Evolutionary conservation across 129 eudicot species (phyloP), one percentile per base, ranked within the genome.

Genomic region (Flaveria robusta): DNA sequence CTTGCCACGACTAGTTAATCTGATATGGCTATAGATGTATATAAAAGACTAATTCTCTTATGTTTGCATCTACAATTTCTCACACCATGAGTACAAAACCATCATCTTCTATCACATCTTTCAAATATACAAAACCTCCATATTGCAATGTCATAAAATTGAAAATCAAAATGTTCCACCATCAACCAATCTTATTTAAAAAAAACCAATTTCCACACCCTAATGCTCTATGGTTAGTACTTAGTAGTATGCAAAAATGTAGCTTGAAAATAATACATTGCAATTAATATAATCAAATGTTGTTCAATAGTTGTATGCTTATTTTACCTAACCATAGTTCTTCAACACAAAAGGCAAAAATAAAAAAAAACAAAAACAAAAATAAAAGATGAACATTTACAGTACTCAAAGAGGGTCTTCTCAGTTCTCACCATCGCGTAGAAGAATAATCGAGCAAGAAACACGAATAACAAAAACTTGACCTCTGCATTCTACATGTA

Each of bases 401-500:
- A 88, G 72, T 74, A 79, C 75, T 62, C 75, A 69, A 76, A 68
- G 37, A 31, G 45, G 72, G 43, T 18, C 39, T 69, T 76, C 79
- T 63, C 43, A 60, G 66, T 24, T 60, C 66, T 78, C 81, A 78
- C 69, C 80, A 51, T 66, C 78, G 42, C 74, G 72, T 70, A 55
- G 68, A 56, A 68, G 31, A 79, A 74, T 49, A 81, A 76, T 46
- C n/a, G 31, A 66, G 60, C 66, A 62, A 77, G 66, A 77, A 71
- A 76, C 50, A 10, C 45, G 52, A 77, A 71, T 24, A 72, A 42
- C 74, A 82, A 81, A 72, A 42, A 77, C 77, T 56, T 78, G 50
- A 80, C 84, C 88, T 83, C 87, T 83, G 79, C 66, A 65, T 86
- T 79, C 76, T 80, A 66, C 72, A 27, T 8, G 79, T 60, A 72